These are phyloP conservation scores for Sinapis alba DNA, from an alignment of 441 rosid genomes.

Conservation along the genomic window DNA sequence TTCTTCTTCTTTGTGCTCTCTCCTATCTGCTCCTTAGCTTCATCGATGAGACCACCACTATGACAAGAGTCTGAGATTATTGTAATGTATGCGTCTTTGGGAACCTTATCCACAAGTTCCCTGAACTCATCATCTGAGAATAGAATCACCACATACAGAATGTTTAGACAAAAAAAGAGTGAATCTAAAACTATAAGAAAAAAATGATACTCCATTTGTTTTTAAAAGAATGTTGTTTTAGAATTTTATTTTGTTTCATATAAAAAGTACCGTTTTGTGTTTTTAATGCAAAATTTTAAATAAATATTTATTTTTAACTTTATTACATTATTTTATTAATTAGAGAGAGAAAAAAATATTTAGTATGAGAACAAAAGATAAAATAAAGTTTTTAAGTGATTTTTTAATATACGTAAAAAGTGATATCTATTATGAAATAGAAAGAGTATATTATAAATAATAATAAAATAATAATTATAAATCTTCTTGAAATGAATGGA, in stretches of 20 bases:
- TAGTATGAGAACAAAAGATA: too few relatives aligned
- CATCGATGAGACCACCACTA: constrained; percentile 91
- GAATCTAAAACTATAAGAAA: not conserved
- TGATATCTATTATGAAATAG: too few relatives aligned
- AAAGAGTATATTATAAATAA: not conserved
- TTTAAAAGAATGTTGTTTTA: too few relatives aligned
- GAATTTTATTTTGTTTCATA: too few relatives aligned
- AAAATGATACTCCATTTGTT: too few relatives aligned
- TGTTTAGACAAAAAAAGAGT: not conserved
- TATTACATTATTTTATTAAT: too few relatives aligned
- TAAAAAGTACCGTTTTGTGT: too few relatives aligned
- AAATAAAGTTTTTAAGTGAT: too few relatives aligned
- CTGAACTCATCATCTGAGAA: constrained; percentile 83
- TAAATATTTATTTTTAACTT: too few relatives aligned
- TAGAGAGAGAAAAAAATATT: too few relatives aligned
- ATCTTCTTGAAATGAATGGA: not conserved
- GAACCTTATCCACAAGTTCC: constrained; percentile 78
- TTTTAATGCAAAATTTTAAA: too few relatives aligned
- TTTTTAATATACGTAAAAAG: too few relatives aligned
- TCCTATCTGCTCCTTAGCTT: constrained; percentile 92
- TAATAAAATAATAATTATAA: not conserved
- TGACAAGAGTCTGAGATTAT: constrained; percentile 91
- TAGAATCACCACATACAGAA: not conserved
- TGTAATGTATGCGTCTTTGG: constrained; percentile 58
- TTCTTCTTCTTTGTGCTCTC: constrained; percentile 61